These are phyloP conservation scores for Trametes cinnabarina DNA, from an alignment of 768 basidiomycete genomes.

Conservation along the genomic window DNA sequence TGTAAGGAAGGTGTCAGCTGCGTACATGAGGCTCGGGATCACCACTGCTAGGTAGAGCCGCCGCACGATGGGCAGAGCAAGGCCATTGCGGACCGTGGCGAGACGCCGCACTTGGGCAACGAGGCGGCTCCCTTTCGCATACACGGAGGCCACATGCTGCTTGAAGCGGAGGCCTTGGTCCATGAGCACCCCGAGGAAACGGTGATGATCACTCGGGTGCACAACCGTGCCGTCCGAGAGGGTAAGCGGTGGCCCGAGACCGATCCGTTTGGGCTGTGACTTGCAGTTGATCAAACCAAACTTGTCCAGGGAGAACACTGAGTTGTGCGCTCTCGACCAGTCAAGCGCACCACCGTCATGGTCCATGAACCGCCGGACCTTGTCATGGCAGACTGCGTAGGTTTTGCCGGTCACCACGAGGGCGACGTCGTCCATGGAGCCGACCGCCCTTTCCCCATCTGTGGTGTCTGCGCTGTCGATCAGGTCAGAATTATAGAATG, in stretches of 20 bases:
- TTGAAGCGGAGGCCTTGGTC: slow-evolving; percentile 32
- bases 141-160: slow-evolving; percentile 15
- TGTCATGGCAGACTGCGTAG: slow-evolving; percentile 1
- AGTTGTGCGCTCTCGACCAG: slow-evolving; percentile 31
- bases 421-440: slow-evolving; percentile 22
- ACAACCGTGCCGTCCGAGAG: slow-evolving; percentile 20
- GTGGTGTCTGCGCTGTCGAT: slow-evolving; percentile 11
- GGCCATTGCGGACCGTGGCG: slow-evolving; percentile 23
- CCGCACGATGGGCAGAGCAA: slow-evolving; percentile 14
- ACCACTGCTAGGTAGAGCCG: slow-evolving; percentile 29
- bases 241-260: slow-evolving; percentile 2
- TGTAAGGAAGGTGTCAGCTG: slow-evolving; percentile 4
- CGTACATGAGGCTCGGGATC: slow-evolving; percentile 34
- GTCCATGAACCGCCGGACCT: slow-evolving; percentile 16
- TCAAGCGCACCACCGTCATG: slow-evolving; percentile 24
- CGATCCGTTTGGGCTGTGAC: background rate
- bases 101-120: slow-evolving; percentile 23
- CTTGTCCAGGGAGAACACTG: slow-evolving; percentile 24
- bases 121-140: slow-evolving; percentile 27
- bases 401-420: slow-evolving; percentile 2
- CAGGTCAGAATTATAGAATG: slow-evolving; percentile 32
- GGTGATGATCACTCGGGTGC: slow-evolving; percentile 15
- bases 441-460: slow-evolving; percentile 10
- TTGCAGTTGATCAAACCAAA: slow-evolving; percentile 13
- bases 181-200: slow-evolving; percentile 33